Evolutionary conservation across 805 yeast genomes (phyloP).

Genomic region (Metschnikowia sp.): DNA sequence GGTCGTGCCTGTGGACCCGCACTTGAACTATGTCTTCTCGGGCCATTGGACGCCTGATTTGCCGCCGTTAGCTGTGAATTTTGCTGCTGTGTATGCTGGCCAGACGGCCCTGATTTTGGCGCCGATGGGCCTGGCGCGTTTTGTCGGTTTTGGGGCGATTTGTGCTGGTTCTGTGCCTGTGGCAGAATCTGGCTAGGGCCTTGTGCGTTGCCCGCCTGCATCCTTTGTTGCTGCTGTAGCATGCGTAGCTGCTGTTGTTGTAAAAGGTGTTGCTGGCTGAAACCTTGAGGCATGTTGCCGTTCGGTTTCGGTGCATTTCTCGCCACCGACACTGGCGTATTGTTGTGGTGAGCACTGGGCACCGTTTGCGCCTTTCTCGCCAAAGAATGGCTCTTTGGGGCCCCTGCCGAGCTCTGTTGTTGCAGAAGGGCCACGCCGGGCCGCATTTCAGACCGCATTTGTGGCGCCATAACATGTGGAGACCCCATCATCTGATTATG

Average conservation of each 20-base stretch:
- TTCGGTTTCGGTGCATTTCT: not conserved
- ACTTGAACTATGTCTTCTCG: not conserved
- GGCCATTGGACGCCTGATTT: no score
- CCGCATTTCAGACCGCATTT: no score
- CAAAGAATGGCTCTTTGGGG: not conserved
- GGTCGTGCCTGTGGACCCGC: not conserved
- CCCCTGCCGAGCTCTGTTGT: not conserved
- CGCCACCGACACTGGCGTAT: conserved; percentile 6
- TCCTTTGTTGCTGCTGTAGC: conserved; percentile 12
- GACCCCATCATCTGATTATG: no score
- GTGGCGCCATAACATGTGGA: no score
- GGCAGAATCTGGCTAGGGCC: no score
- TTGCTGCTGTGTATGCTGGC: no score
- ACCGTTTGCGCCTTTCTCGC: not conserved
- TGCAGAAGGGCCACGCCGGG: no score
- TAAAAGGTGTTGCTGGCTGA: conserved; percentile 12
- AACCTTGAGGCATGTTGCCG: not conserved
- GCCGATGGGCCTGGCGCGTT: not conserved
- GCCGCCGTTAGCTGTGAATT: no score
- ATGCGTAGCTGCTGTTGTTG: conserved; percentile 21
- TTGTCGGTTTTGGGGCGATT: not conserved
- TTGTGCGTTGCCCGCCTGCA: not conserved
- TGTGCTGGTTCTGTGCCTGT: not conserved
- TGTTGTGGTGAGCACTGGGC: conserved; percentile 10
- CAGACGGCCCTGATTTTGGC: no score